phyloP scores from a whole-genome alignment of 208 protist species.

The Perkinsela sp. region DNA sequence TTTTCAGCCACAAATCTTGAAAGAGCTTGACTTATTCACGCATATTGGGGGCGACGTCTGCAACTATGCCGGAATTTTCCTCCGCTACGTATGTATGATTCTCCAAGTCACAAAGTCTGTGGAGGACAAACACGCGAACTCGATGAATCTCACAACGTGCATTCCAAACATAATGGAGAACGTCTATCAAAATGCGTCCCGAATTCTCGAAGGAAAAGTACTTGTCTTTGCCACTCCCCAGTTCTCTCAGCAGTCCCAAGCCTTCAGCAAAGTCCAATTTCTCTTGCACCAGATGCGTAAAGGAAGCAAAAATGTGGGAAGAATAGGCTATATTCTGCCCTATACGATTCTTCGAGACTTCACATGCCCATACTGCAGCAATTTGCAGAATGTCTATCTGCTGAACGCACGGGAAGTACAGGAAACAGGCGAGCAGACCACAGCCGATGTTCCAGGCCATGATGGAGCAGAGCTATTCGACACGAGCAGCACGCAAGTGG shows the following conservation, averaged over 20 bases:
- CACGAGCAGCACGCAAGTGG: neutral
- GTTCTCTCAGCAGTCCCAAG: neutral
- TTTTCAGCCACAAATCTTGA: neutral
- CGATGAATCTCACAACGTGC: neutral
- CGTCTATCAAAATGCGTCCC: neutral
- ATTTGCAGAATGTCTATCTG: neutral
- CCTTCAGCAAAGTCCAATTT: neutral
- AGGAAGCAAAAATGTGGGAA: neutral
- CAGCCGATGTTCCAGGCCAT: too few species aligned
- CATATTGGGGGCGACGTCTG: neutral
- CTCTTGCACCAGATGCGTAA: neutral
- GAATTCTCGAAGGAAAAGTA: neutral
- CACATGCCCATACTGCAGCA: neutral
- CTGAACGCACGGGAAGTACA: neutral
- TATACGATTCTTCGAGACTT: neutral
- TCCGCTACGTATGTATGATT: neutral
- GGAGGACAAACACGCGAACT: neutral
- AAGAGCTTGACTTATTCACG: neutral
- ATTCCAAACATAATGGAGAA: neutral
- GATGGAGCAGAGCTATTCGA: neutral
- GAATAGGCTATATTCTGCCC: neutral
- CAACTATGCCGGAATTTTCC: neutral
- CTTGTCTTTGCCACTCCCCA: neutral
- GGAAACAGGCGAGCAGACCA: neutral
- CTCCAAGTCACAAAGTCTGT: neutral